Base-by-base conservation (phyloP, 139 green algal species). In the Chlorella vulgaris region DNA sequence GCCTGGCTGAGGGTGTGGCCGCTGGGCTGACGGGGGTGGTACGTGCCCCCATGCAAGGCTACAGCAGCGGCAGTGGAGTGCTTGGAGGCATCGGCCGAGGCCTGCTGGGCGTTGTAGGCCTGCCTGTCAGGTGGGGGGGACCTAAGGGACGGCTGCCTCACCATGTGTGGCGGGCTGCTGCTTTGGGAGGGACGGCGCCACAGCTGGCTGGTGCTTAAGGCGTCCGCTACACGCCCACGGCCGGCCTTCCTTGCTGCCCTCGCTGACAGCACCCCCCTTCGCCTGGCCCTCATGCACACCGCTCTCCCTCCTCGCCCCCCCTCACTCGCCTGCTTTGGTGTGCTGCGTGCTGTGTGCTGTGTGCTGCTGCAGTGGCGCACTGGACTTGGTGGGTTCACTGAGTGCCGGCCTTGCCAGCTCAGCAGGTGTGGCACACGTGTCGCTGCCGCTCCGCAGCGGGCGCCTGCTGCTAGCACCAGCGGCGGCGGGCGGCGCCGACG, bases 91-190 rank as follows among this genome's bases (percentile, higher is more conserved):
- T 88, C 2, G 84, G 81, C 0, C 71, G 84, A 7, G 83, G 89
- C 21, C 43, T 92, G 78, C 68, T 91, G 50, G 88, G 85, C 2
- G 85, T 79, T 8, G 84, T 92, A 1, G 85, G 84, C 3, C 74
- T 88, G 60, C 89, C 87, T 3, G 73, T 92, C 26, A 88, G 80
- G 73, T 79, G 53, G 7, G 50, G 8, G 22, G 47, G 13, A 55
- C n/a, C n/a, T n/a, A n/a, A n/a, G n/a, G n/a, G n/a, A n/a, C n/a
- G n/a, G 3, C 1, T 21, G 10, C 22, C 26, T 8, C 10, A 67
- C 28, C 24, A 5, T 67, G 60, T 38, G 24, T 24, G 47, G 15
- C 15, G 47, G 15, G 47, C 15, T 10, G 10, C 13, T 55, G 47
- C 10, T 10, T 15, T 15, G 47, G 47, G 47, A 10, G 47, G 47